phyloP scores from a whole-genome alignment of 192 early-diverging fungal genomes.

The Backusella psychrophila region DNA sequence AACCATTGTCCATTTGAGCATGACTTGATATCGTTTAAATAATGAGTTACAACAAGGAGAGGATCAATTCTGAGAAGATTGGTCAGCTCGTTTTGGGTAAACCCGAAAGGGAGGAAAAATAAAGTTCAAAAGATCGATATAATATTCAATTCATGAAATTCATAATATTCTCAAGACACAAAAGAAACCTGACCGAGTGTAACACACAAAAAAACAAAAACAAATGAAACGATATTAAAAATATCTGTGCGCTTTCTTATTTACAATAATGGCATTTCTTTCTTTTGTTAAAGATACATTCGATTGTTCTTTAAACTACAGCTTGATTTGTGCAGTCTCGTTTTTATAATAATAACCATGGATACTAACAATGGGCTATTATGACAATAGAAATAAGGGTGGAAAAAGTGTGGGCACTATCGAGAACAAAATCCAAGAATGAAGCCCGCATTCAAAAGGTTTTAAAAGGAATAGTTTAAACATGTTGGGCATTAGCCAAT shows the following conservation, averaged over 20 bases:
- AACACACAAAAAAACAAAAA: neutral
- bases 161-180: neutral
- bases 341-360: neutral
- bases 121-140: neutral
- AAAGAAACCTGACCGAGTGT: neutral
- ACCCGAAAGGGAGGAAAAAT: no score
- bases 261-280: no score
- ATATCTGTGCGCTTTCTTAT: neutral
- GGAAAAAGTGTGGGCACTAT: neutral
- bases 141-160: neutral
- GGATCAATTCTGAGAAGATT: no score
- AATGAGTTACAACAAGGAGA: no score
- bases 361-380: neutral
- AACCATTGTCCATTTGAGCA: no score
- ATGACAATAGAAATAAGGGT: neutral
- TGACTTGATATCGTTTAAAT: neutral
- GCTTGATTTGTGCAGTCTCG: neutral
- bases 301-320: neutral
- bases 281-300: neutral
- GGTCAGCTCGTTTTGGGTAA: no score
- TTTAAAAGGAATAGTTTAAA: slow-evolving; percentile 5
- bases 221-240: neutral
- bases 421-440: neutral
- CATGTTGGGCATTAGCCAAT: neutral
- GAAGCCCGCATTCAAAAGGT: neutral